phyloP scores from a whole-genome alignment of 345 rosid species.

The Syzygium grande region DNA sequence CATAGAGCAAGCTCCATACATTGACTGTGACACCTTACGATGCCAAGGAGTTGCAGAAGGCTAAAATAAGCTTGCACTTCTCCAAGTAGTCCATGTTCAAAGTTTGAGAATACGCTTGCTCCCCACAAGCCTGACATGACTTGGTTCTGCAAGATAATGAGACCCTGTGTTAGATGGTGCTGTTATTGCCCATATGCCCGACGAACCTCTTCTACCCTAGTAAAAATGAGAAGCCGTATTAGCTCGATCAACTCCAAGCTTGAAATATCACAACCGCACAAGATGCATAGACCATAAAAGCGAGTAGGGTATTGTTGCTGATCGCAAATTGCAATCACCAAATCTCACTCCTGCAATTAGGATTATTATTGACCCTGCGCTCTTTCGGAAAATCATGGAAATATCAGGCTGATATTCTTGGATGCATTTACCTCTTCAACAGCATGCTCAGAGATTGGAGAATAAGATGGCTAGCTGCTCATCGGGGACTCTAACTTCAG shows the following conservation, averaged over 20 bases:
- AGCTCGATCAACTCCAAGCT: not conserved
- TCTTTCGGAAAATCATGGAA: not conserved
- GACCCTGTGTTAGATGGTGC: not conserved
- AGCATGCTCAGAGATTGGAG: slow-evolving; percentile 30
- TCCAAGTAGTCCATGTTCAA: not conserved
- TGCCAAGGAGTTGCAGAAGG: not conserved
- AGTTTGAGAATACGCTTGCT: not conserved
- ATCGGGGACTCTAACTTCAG: slow-evolving; percentile 53
- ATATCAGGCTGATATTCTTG: not conserved
- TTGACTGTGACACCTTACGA: not conserved
- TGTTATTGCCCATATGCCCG: not conserved
- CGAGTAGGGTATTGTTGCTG: too few species aligned
- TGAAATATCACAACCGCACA: too few species aligned
- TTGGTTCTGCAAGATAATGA: not conserved
- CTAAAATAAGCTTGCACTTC: not conserved
- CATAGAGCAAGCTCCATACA: not conserved
- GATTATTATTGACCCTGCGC: not conserved
- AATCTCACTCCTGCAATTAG: not conserved
- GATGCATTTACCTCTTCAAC: not conserved
- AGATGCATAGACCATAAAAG: too few species aligned
- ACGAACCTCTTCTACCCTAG: not conserved
- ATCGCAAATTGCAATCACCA: not conserved
- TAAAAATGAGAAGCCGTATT: not conserved
- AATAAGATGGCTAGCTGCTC: slow-evolving; percentile 61
- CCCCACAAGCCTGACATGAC: not conserved